Conservation (phyloP, 192 early-diverging fungal species). For the Coemansia sp. region DNA sequence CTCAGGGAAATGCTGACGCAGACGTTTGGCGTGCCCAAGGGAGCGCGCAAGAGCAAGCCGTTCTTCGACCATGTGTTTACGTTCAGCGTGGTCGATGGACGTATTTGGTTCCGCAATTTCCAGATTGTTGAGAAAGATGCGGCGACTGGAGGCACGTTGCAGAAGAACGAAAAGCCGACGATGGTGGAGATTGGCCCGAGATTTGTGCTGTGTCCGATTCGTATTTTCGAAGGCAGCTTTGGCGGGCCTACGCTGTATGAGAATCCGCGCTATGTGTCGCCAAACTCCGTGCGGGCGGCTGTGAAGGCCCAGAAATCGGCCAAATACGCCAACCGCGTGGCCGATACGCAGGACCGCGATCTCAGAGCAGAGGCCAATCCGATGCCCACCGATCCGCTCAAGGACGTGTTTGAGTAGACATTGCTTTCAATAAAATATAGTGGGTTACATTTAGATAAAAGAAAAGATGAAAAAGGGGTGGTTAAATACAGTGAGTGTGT, state of each 20-base stretch:
- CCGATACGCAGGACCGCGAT: conserved; percentile 24
- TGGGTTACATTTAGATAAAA: not conserved
- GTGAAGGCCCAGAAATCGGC: conserved; percentile 26
- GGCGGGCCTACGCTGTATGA: conserved; percentile 89
- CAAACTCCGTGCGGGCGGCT: conserved; percentile 54
- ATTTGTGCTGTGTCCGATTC: conserved; percentile 89
- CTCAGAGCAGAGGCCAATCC: conserved; percentile 30
- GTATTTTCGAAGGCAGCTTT: conserved; percentile 95
- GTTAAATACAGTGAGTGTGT: not conserved
- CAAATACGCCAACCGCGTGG: conserved; percentile 38
- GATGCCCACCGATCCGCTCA: conserved; percentile 49
- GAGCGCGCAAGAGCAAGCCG: conserved; percentile 88
- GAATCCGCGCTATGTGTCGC: conserved; percentile 84
- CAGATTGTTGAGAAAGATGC: conserved; percentile 78
- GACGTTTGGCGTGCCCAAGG: conserved; percentile 86
- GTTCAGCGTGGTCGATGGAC: conserved; percentile 83
- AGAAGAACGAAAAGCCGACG: conserved; percentile 68
- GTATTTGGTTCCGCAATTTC: conserved; percentile 97
- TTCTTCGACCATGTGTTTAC: conserved; percentile 95
- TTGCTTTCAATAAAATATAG: not conserved
- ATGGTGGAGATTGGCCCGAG: conserved; percentile 96
- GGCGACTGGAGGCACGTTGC: conserved; percentile 57
- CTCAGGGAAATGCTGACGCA: conserved; percentile 95
- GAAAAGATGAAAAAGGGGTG: not conserved
- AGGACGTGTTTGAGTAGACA: conserved; percentile 42